Base-by-base conservation (phyloP, 768 basidiomycete genomes). In the Fomitopsis serialis region DNA sequence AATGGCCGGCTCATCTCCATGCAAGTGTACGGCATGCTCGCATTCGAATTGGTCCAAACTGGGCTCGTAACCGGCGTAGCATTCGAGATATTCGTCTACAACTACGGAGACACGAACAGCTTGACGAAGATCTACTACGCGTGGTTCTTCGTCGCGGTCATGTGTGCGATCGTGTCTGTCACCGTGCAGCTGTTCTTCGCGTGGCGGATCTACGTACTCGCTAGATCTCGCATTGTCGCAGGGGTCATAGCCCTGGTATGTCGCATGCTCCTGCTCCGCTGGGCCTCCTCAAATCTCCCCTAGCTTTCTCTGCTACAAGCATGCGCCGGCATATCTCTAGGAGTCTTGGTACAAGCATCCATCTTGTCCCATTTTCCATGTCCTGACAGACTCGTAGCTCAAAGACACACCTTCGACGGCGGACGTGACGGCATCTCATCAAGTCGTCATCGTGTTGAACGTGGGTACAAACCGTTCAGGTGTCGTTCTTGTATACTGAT, bases 181-280 rank as follows among this genome's bases (percentile, higher is more conserved):
- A 37, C 42, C 19, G 52, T 58, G 4, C 57, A 58, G 35, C 10
- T 17, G 17, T 55, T 35, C 51, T 58, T 45, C 37, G 46, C 46
- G 17, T 50, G 57, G 42, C 42, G 57, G 10, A 55, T 58, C 32
- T 50, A 21, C 17, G 35, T 52, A 2, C 40, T 58, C 10, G 32
- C 54, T 8, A 21, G 29, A 27, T 55, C 54, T 17, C 43, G 27
- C 12, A 11, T 50, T 15, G 15, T 55, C 9, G 21, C 23, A 9
- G 53, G 34, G 3, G 42, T 47, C 17, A 55, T 58, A 22, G 2
- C 34, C 21, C 34, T 51, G 15, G 47, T 48, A 19, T 29, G 47
- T 48, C 32, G 7, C 24, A 9, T 34, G 34, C 15, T 10, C 35
- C 42, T n/a, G 15, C 8, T 10, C 19, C 42, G n/a, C n/a, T 35